Evolutionary conservation across 257 asterid species (phyloP).

Genomic region (Misopates orontium): DNA sequence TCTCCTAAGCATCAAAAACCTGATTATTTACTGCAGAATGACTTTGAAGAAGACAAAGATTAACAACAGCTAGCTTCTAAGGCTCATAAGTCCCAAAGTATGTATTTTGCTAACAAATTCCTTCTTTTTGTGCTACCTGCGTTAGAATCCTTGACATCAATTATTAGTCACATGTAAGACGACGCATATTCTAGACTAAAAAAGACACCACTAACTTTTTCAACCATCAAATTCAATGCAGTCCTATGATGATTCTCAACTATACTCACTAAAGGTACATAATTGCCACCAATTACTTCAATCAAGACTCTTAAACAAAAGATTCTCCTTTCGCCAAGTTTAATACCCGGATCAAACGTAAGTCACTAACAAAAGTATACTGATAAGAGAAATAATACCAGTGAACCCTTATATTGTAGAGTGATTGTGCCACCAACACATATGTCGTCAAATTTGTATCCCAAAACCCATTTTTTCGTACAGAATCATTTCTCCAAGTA

Average conservation of each 20-base stretch:
- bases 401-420: no score
- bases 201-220: no score
- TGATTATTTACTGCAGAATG: no score
- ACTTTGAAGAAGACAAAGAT: no score
- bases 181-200: neutral
- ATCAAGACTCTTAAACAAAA: slow-evolving; percentile 12
- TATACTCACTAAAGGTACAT: slow-evolving; percentile 13
- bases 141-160: neutral
- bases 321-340: neutral
- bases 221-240: slow-evolving; percentile 1
- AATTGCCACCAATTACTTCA: slow-evolving; percentile 5
- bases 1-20: no score
- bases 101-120: no score
- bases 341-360: slow-evolving; percentile 13
- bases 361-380: neutral
- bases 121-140: neutral
- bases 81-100: no score
- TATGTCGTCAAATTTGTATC: no score
- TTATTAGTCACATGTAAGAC: neutral
- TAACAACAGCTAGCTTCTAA: no score
- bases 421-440: no score
- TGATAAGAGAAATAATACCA: neutral
- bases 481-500: slow-evolving; percentile 3
- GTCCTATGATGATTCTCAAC: neutral
- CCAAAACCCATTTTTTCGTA: slow-evolving; percentile 13